Conservation (phyloP, 73 alveolate species). For the Uronychia setigera region DNA sequence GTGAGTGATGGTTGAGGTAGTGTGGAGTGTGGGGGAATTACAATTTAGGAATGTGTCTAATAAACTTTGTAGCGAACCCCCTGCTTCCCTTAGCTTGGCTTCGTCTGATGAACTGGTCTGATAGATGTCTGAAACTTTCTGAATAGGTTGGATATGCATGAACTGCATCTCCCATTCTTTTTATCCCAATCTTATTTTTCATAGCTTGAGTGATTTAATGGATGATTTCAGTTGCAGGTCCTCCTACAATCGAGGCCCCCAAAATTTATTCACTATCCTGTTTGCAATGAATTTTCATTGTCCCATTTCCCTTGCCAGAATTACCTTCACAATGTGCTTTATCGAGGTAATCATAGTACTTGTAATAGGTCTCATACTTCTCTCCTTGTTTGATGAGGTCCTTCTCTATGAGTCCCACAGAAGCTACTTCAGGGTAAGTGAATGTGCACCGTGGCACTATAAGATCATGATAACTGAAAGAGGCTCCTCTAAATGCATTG, state of each 20-base stretch:
- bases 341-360: constrained; percentile 50
- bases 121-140: constrained; percentile 55
- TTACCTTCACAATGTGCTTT: constrained; percentile 66
- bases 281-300: constrained; percentile 53
- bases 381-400: constrained; percentile 47
- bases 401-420: constrained; percentile 42
- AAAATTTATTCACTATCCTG: constrained; percentile 67
- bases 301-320: too few relatives aligned
- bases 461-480: constrained; percentile 10
- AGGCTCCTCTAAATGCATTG: constrained; percentile 42
- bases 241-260: constrained; percentile 86
- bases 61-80: too few relatives aligned
- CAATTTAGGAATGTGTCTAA: too few relatives aligned
- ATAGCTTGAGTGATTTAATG: constrained; percentile 54
- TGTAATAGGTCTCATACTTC: constrained; percentile 48
- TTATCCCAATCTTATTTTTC: constrained; percentile 58
- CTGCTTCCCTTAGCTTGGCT: constrained; percentile 2
- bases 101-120: constrained; percentile 47
- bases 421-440: constrained; percentile 82
- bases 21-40: too few relatives aligned
- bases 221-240: constrained; percentile 85
- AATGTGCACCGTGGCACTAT: constrained; percentile 66
- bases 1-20: too few relatives aligned
- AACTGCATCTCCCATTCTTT: constrained; percentile 57
- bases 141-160: constrained; percentile 75